Base-by-base conservation (phyloP, 306 rosid genomes). In the Sphenostylis stenocarpa region DNA sequence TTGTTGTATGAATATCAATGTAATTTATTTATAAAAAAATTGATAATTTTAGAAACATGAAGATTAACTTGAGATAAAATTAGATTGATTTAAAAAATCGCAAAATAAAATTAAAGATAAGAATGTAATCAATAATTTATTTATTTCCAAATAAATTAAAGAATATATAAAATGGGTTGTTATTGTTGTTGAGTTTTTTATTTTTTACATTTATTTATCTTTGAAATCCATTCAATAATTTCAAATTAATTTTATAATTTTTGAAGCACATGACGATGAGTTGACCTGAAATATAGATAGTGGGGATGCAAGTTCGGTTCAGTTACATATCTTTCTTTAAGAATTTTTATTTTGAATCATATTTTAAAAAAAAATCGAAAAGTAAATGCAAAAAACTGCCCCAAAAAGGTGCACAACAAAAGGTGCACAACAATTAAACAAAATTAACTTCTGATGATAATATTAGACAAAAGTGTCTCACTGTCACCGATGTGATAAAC, bases 241-340 rank as follows among this genome's bases (percentile, higher is more conserved):
- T 44, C 43, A 73, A 53, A 29, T 8, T 38, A 9, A 10, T 38
- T 9, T 57, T 44, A 15, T 3, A 15, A 31, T 52, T 52, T 78
- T 63, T 20, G 8, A 23, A 3, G 53, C 16, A 65, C 76, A 67
- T 67, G 80, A 81, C 68, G 48, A 19, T 6, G 72, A 81, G 67
- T 75, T 81, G 77, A 81, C 80, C 45, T 15, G 11, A 28, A 28
- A 21, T 13, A 53, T 53, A 23, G 19, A 7, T 24, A 7, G 34
- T 67, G 55, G 74, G 62, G 17, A n/a, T n/a, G n/a, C n/a, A n/a
- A n/a, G n/a, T n/a, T n/a, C n/a, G n/a, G n/a, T n/a, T n/a, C n/a
- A n/a, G n/a, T n/a, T n/a, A n/a, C n/a, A n/a, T n/a, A n/a, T n/a
- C n/a, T n/a, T n/a, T n/a, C n/a, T n/a, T n/a, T n/a, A 26, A 13